phyloP scores from a whole-genome alignment of 148 eudicot genomes.

The Cornus suecica region DNA sequence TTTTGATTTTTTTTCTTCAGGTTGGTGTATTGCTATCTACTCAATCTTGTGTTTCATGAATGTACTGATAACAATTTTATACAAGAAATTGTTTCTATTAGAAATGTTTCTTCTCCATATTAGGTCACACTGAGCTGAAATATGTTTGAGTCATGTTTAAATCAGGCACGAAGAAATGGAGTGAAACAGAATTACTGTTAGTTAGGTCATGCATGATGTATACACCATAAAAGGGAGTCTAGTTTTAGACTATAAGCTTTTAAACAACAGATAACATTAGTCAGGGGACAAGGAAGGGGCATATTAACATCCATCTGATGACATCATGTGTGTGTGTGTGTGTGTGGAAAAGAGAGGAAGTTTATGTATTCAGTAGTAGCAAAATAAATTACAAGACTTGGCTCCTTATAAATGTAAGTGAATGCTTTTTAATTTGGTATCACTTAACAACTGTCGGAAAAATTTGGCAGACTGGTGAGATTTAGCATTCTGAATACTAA shows the following conservation, averaged over 20 bases:
- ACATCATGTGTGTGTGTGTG: neutral
- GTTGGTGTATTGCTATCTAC: too few species aligned
- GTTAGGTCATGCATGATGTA: neutral
- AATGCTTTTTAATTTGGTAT: too few species aligned
- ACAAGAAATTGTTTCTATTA: too few species aligned
- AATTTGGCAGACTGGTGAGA: neutral
- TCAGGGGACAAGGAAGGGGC: neutral
- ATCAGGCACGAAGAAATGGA: neutral
- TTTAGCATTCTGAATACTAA: too few species aligned
- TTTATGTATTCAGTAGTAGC: neutral
- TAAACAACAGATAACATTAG: neutral
- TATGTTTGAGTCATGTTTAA: too few species aligned
- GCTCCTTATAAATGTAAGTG: neutral
- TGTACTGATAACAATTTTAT: neutral
- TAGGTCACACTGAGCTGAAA: neutral
- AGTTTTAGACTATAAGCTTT: too few species aligned
- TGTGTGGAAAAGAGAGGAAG: neutral
- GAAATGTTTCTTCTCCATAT: neutral
- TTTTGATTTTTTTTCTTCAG: neutral
- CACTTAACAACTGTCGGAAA: neutral
- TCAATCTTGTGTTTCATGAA: too few species aligned
- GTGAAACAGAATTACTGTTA: neutral
- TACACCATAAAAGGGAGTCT: neutral
- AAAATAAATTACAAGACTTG: neutral
- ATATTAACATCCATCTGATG: neutral